Conservation (phyloP, 2,329 filamentous ascomycete species). For the Fusarium nanum region DNA sequence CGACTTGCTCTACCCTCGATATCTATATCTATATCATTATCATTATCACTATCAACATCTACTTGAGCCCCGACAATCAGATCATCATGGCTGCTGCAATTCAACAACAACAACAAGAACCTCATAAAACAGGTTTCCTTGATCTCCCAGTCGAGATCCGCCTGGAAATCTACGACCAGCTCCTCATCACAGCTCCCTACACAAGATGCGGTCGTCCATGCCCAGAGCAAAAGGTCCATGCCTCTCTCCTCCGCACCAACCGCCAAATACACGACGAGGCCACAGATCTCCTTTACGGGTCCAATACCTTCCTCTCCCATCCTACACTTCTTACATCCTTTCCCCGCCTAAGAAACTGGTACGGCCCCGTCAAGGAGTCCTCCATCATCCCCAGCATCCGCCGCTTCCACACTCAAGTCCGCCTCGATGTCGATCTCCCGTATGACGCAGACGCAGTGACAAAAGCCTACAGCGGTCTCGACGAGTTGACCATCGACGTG, state of each 20-base stretch:
- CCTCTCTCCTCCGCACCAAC: slow-evolving; percentile 56
- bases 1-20: neutral
- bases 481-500: slow-evolving; percentile 56
- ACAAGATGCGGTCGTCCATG: slow-evolving; percentile 37
- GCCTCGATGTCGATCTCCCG: slow-evolving; percentile 55
- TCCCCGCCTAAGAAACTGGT: slow-evolving; percentile 54
- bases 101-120: slow-evolving; percentile 31
- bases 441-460: slow-evolving; percentile 49
- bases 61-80: slow-evolving; percentile 8
- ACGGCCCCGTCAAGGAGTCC: slow-evolving; percentile 49
- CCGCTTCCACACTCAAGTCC: slow-evolving; percentile 55
- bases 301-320: slow-evolving; percentile 59
- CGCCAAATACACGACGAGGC: slow-evolving; percentile 57
- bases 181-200: slow-evolving; percentile 54
- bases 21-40: neutral
- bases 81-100: slow-evolving; percentile 40
- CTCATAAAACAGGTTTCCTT: slow-evolving; percentile 50
- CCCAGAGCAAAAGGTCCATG: slow-evolving; percentile 47
- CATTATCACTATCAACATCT: slow-evolving; percentile 1
- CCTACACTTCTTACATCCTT: slow-evolving; percentile 54
- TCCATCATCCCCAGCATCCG: slow-evolving; percentile 50
- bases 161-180: slow-evolving; percentile 58
- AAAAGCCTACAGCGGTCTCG: slow-evolving; percentile 52
- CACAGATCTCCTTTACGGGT: slow-evolving; percentile 55
- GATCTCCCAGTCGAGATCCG: slow-evolving; percentile 60